These are phyloP conservation scores for Russula olivacea DNA, from an alignment of 768 basidiomycete genomes.

Conservation along the genomic window DNA sequence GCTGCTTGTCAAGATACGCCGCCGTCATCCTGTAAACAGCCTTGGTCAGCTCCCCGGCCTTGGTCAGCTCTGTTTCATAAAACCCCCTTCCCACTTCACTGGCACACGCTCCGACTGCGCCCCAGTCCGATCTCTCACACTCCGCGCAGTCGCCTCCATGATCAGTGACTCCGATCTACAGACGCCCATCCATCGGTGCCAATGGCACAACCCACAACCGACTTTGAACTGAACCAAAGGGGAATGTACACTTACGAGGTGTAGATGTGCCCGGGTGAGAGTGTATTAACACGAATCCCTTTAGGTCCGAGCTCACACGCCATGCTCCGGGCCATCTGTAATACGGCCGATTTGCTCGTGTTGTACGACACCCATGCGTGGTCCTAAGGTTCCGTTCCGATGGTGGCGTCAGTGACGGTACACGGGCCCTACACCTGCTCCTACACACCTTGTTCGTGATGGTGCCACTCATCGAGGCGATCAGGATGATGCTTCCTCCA, in stretches of 20 bases:
- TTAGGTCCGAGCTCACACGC: constrained; percentile 68
- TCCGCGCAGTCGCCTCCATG: constrained; percentile 5
- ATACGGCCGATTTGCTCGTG: constrained; percentile 67
- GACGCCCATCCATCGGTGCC: neutral
- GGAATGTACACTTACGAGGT: constrained; percentile 33
- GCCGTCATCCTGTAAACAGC: constrained; percentile 57
- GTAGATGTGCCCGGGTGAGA: constrained; percentile 74
- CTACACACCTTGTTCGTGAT: constrained; percentile 59
- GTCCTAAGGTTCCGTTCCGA: constrained; percentile 38
- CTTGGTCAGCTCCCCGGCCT: constrained; percentile 8
- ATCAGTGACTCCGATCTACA: neutral
- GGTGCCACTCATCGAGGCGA: constrained; percentile 41
- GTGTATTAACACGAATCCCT: constrained; percentile 64
- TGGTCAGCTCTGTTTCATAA: constrained; percentile 2
- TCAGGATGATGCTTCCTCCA: constrained; percentile 38
- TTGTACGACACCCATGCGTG: constrained; percentile 76
- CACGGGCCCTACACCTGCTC: neutral
- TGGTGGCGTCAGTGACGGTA: neutral
- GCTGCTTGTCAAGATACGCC: constrained; percentile 59
- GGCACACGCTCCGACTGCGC: constrained; percentile 8
- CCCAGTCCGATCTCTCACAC: neutral
- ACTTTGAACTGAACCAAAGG: neutral
- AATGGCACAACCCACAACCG: neutral
- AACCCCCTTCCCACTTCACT: no score
- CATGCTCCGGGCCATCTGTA: constrained; percentile 80